Base-by-base conservation (phyloP, 2,329 filamentous ascomycete genomes). In the Hypoxylon sp. region DNA sequence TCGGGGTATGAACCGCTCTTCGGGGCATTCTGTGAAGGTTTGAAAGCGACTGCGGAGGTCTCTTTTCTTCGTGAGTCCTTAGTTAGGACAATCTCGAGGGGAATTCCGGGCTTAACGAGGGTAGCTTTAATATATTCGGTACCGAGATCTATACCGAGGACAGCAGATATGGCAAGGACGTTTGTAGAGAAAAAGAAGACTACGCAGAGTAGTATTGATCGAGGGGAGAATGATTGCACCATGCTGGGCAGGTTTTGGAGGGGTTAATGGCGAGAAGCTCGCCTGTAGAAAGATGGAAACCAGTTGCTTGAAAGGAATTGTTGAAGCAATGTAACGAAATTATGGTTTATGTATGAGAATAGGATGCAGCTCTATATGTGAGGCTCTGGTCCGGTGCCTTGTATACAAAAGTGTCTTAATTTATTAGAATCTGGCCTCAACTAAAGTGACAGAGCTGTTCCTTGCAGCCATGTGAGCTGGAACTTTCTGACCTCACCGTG, bases 11-110 rank as follows among this genome's bases (percentile, higher is more conserved):
- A 82, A 58, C 88, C 90, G 72, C 85, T 84, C 75, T 87, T 87
- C 65, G 88, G 85, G 60, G 87, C 88, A 75, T 87, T 83, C 74
- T 88, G 88, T n/a, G 89, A 86, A 39, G 94, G 93, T 82, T 99
- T 98, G 84, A 99, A 98, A 47, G 93, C 92, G 73, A 99, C 90
- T 46, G 94, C 94, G 1, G 94, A 93, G 24, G 88, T 88, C 80
- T 99, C 96, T 85, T 99, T 99, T 77, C 96, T 92, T 80, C 97
- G 93, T 31, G 96, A 98, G 82, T 99, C 96, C 80, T 98, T 99
- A 31, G 94, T 98, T 62, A 98, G 88, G 79, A 99, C 95, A 72
- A 99, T 98, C 74, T 99, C 96, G 78, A 99, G 93, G 10, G 96
- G 96, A 57, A 97, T 95, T 68, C 96, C 96, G 1, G 96, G 96